Percentiles rank a stretch among this genome's conserved stretches.
Evolutionary conservation across 352 stramenopile genomes (phyloP).

Genomic region (Phytophthora brassicae): DNA sequence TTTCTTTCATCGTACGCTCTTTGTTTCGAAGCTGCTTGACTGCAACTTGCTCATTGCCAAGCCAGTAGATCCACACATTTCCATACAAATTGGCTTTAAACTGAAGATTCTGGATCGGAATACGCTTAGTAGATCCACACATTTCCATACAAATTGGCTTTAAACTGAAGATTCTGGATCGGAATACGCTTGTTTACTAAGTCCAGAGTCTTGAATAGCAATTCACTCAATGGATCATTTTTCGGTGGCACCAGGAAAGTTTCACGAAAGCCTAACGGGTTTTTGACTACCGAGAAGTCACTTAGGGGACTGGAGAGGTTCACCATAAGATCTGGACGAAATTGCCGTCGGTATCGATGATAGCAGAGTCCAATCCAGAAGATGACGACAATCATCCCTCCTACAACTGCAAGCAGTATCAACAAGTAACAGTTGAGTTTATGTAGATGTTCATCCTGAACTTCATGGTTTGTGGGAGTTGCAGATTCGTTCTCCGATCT

Average conservation of each 20-base stretch:
- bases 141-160: constrained; percentile 25
- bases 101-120: constrained; percentile 27
- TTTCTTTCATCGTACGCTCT: constrained; percentile 11
- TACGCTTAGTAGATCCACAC: too few species aligned
- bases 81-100: constrained; percentile 30
- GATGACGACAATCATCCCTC: background rate
- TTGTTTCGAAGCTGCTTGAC: constrained; percentile 40
- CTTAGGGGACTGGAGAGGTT: background rate
- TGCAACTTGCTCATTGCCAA: constrained; percentile 30
- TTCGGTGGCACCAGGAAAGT: constrained; percentile 3
- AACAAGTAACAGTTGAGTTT: constrained; percentile 14
- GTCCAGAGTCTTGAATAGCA: constrained; percentile 5
- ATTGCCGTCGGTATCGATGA: constrained; percentile 1
- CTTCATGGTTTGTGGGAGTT: too few species aligned
- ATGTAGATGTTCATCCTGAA: background rate
- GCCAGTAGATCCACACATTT: constrained; percentile 35
- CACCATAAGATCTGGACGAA: background rate
- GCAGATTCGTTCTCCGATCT: background rate
- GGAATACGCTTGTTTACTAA: constrained; percentile 19
- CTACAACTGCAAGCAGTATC: constrained; percentile 3
- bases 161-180: constrained; percentile 21
- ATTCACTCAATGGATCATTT: background rate
- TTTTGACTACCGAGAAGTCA: too few species aligned
- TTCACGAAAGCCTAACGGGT: constrained; percentile 7
- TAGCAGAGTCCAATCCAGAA: constrained; percentile 18